Evolutionary conservation across 495 filamentous ascomycete species (phyloP), one percentile per base, ranked within the genome.

Genomic region (Bacidia gigantensis): DNA sequence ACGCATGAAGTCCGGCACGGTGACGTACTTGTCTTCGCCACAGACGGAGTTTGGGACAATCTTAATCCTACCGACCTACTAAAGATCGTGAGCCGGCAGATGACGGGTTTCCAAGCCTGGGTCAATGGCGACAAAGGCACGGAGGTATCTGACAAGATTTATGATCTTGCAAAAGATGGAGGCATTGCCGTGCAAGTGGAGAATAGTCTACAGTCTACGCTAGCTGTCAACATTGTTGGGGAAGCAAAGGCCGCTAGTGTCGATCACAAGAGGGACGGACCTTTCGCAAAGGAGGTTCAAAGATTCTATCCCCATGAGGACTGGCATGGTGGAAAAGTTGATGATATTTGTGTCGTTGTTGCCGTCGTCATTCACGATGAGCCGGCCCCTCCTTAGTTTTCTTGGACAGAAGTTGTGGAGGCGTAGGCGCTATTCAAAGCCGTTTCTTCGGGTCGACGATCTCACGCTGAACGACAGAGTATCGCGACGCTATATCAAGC

Each of bases 1-100:
- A 76, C 75, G 41, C 79, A 93, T 60, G 65, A 66, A 10, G 76
- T 96, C 55, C 80, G 82, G 51, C 87, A 96, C 65, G 92, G 92
- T 3, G 92, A 98, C 63, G 83, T 97, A 5, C 67, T 97, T 12
- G 67, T 98, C 14, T 83, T 97, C 54, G 92, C 89, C 2, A 95
- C 86, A 5, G 92, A 98, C 62, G 92, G 92, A 3, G 86, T 97
- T 2, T 95, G 89, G 80, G 92, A 98, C 64, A 98, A 98, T 60
- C 72, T 98, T n/a, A 88, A 83, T 56, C 81, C 86, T 57, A 82
- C 89, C 60, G 86, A 97, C 56, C 80, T 92, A 23, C 74, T 98
- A 14, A 78, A 80, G 46, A 77, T 92, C 50, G 79, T 87, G 25
- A 89, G 82, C 46, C 71, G 75, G 26, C 69, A 80, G 5, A 95